A percentile compares a stretch with the other conserved stretches of the same genome.
Evolutionary conservation across 2,329 filamentous ascomycete species (phyloP).

Genomic region (Cordyceps tenuipes): DNA sequence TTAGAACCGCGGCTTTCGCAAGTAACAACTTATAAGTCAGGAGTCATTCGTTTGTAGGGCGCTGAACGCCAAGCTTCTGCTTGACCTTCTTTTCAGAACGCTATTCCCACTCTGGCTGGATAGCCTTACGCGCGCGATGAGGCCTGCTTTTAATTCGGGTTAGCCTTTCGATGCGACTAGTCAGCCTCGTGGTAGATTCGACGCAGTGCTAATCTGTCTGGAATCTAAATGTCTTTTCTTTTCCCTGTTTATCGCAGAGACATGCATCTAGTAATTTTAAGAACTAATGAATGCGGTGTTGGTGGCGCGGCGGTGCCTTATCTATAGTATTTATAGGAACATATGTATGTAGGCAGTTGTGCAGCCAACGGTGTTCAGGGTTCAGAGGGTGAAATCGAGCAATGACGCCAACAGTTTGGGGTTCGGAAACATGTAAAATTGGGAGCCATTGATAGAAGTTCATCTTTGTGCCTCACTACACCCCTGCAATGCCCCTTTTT

Average conservation of each 20-base stretch:
- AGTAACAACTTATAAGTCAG: not conserved
- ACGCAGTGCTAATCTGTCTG: too few relatives aligned
- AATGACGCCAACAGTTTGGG: too few relatives aligned
- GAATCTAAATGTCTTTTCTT: not conserved
- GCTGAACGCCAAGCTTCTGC: not conserved
- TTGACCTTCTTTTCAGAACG: not conserved
- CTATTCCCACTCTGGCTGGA: constrained; percentile 1
- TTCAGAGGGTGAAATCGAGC: too few relatives aligned
- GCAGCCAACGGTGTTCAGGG: too few relatives aligned
- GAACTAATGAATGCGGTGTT: too few relatives aligned
- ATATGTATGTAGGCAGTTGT: too few relatives aligned
- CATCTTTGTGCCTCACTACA: not conserved
- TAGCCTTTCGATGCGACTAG: not conserved
- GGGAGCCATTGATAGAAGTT: too few relatives aligned
- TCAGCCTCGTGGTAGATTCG: not conserved
- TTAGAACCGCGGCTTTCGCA: too few relatives aligned
- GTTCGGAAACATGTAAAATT: not conserved
- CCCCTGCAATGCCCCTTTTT: not conserved
- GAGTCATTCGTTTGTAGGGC: not conserved
- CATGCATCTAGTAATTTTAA: too few relatives aligned
- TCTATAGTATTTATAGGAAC: too few relatives aligned
- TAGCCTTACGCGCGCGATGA: constrained; percentile 2
- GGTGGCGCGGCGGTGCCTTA: not conserved
- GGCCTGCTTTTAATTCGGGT: too few relatives aligned
- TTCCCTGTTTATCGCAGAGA: not conserved